Base-by-base conservation (phyloP, 148 eudicot genomes). In the Vaccinium darrowii region DNA sequence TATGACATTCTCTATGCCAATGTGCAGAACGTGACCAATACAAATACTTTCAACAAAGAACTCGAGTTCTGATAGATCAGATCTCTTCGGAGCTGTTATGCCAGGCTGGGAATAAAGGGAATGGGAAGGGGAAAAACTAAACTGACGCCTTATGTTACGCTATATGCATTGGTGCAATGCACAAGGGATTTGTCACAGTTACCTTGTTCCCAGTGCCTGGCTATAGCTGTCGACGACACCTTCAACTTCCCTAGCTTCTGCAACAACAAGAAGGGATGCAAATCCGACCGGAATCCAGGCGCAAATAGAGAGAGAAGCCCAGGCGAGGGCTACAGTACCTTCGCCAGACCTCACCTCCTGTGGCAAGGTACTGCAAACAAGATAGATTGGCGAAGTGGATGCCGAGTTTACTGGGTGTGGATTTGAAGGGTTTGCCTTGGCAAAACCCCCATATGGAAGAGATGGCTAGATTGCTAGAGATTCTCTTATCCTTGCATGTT, bases 121-220 rank as follows among this genome's bases (percentile, higher is more conserved):
- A 92, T 39, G 98, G 93, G n/a, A 94, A n/a, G 88, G 83, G 95
- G 84, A 12, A 78, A 87, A 88, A 89, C 82, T 56, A 90, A 90
- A 39, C 9, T 93, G 75, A 67, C 93, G 1, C 65, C 89, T 43
- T 89, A 92, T 62, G 84, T 82, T n/a, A 94, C 92, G n/a, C 84
- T 94, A 15, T 92, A 96, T 85, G 98, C 90, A 0, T 83, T 96
- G 83, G 91, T 85, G 33, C 97, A 96, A 80, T 96, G 99, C 88
- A 93, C 94, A 9, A 89, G 90, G 86, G 98, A 96, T 53, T 83
- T 96, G 52, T 78, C 93, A 13, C 85, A 86, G 58, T 49, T 90
- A 1, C 11, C 43, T 33, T 96, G 98, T 81, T 89, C 91, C 19
- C 97, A 93, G 84, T 96, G 95, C 67, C 84, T 94, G 85, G 93